Conservation (phyloP, 495 filamentous ascomycete genomes). For the Saxophila tyrrhenica region DNA sequence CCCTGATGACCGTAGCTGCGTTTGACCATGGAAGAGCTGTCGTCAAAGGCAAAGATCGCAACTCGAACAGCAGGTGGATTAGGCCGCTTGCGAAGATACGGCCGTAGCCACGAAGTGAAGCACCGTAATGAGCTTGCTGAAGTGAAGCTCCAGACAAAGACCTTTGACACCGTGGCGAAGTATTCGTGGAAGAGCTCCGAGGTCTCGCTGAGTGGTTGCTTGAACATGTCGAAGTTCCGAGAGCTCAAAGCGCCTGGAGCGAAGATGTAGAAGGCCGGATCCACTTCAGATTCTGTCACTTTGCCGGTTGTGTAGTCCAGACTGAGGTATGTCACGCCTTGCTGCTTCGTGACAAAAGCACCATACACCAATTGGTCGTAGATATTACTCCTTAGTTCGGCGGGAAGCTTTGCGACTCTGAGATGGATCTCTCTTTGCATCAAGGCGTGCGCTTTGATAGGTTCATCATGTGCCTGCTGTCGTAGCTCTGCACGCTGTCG, state of each 20-base stretch:
- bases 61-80: background rate
- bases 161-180: background rate
- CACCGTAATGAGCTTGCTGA: background rate
- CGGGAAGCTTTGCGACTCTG: background rate
- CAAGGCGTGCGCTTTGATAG: background rate
- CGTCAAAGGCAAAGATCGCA: background rate
- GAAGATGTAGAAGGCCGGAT: background rate
- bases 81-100: background rate
- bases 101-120: background rate
- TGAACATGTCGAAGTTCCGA: background rate
- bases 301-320: background rate
- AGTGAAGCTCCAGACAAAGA: background rate
- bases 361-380: background rate
- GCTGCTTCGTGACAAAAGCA: background rate
- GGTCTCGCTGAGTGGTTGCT: background rate
- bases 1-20: no score
- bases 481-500: background rate
- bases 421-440: background rate
- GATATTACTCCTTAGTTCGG: background rate
- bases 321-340: background rate
- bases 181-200: background rate
- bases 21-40: no score
- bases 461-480: background rate
- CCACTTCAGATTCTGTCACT: background rate
- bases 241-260: background rate